These are phyloP conservation scores for Botrytis fragariae DNA, from an alignment of 2,329 filamentous ascomycete genomes.

Conservation along the genomic window DNA sequence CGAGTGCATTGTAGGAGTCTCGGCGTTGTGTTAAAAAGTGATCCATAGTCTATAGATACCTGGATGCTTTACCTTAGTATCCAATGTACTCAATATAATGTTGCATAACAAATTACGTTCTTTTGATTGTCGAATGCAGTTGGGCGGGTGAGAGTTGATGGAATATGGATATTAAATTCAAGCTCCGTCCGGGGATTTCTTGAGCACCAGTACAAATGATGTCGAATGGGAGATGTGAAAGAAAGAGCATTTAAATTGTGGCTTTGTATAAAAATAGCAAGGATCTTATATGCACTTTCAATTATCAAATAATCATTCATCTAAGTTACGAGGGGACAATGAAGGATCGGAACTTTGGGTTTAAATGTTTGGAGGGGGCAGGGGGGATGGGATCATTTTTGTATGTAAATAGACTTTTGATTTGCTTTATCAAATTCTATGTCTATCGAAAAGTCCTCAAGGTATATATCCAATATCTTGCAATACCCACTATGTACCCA, in stretches of 20 bases:
- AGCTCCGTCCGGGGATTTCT: background rate
- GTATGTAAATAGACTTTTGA: background rate
- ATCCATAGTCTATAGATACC: conserved; percentile 9
- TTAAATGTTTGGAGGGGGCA: background rate
- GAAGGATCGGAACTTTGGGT: background rate
- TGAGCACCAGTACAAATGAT: background rate
- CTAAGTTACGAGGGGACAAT: background rate
- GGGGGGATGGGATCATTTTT: background rate
- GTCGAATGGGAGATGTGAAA: background rate
- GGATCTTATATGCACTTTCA: background rate
- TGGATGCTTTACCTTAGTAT: conserved; percentile 1
- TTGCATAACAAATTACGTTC: background rate
- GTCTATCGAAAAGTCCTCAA: background rate
- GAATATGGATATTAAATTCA: background rate
- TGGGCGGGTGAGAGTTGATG: too few relatives aligned
- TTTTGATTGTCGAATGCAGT: background rate
- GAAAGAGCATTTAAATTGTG: fast-evolving
- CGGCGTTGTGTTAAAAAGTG: conserved; percentile 7
- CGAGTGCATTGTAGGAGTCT: conserved; percentile 14
- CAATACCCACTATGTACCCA: background rate
- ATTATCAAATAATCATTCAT: background rate
- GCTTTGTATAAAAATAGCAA: background rate
- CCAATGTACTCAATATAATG: conserved; percentile 15
- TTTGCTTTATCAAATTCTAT: background rate
- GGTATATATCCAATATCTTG: background rate